These are phyloP conservation scores for Fusarium zealandicum DNA, from an alignment of 2,329 filamentous ascomycete species.

Conservation along the genomic window DNA sequence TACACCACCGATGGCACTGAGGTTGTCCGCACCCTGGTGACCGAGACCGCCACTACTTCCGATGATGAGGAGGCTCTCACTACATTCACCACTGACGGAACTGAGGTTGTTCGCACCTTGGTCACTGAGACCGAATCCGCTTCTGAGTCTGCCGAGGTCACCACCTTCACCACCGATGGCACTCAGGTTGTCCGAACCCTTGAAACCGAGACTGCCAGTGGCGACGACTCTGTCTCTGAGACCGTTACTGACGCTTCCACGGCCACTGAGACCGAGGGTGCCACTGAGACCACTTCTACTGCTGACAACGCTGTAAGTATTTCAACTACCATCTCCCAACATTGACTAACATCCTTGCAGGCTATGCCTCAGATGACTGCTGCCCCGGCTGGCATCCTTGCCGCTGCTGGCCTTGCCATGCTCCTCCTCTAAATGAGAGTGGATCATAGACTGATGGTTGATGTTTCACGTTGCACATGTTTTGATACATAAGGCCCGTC, in stretches of 20 bases:
- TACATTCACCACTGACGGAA: slow-evolving; percentile 30
- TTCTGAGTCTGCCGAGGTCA: slow-evolving; percentile 7
- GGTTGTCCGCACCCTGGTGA: slow-evolving; percentile 11
- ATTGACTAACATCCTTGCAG: slow-evolving; percentile 31
- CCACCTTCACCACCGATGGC: slow-evolving; percentile 25
- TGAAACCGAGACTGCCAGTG: slow-evolving; percentile 26
- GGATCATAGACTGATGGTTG: slow-evolving; percentile 29
- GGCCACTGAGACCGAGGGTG: slow-evolving; percentile 12
- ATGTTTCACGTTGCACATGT: slow-evolving; percentile 49
- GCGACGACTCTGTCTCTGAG: slow-evolving; percentile 23
- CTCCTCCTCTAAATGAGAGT: slow-evolving; percentile 54
- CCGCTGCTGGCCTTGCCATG: slow-evolving; percentile 58
- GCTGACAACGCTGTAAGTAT: slow-evolving; percentile 45
- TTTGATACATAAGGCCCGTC: slow-evolving; percentile 54
- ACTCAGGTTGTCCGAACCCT: slow-evolving; percentile 32
- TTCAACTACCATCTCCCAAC: background rate
- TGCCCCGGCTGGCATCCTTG: slow-evolving; percentile 55
- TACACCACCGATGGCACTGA: slow-evolving; percentile 26
- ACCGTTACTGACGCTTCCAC: slow-evolving; percentile 34
- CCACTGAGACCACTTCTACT: slow-evolving; percentile 22
- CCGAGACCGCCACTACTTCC: slow-evolving; percentile 5
- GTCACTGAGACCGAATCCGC: background rate
- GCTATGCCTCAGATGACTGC: slow-evolving; percentile 51
- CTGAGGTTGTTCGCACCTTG: slow-evolving; percentile 11
- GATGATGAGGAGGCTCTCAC: slow-evolving; percentile 21